Base-by-base conservation (phyloP, 768 basidiomycete genomes). In the Lyophyllum atratum region DNA sequence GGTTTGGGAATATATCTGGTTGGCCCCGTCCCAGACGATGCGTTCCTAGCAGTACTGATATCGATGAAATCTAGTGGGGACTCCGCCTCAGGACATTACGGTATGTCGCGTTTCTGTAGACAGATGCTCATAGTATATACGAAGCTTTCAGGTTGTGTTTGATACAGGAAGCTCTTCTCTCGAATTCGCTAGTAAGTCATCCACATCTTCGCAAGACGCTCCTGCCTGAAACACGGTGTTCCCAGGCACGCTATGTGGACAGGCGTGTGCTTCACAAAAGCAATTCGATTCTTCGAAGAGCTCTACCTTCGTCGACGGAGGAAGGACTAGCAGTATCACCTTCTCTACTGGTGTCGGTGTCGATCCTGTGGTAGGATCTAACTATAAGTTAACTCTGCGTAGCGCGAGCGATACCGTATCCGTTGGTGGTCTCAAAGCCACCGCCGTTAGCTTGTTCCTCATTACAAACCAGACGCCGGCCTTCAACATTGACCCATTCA, bases 321-420 rank as follows among this genome's bases (percentile, higher is more conserved):
- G 76, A 34, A 67, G 66, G 21, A 75, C 72, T 1, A 71, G 63
- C 54, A 76, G 74, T 24, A 79, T 84, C 55, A 76, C 76, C n/a
- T 85, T 85, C 65, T 70, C 73, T 17, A 84, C 84, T 1, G 83
- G 83, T 12, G 77, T 77, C 28, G 81, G 81, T 24, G 82, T 85
- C 6, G 81, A 83, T 62, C 82, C 83, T 17, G 81, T 84, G 6
- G 68, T 78, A 8, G 73, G 78, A 24, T 64, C 70, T 22, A 76
- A 84, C 54, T 83, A 80, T 61, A 72, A 72, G 25, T 70, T 84
- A 29, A 78, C 75, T 4, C 63, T 85, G 46, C 74, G 76, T 14
- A 76, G 70, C 54, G 82, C 64, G 0, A 72, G 51, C 26, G 84
- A 86, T 58, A 80, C 80, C 5, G 80, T 85, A 7, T 66, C 76